Evolutionary conservation across 2,329 filamentous ascomycete genomes (phyloP).

Genomic region (Colletotrichum agaves): DNA sequence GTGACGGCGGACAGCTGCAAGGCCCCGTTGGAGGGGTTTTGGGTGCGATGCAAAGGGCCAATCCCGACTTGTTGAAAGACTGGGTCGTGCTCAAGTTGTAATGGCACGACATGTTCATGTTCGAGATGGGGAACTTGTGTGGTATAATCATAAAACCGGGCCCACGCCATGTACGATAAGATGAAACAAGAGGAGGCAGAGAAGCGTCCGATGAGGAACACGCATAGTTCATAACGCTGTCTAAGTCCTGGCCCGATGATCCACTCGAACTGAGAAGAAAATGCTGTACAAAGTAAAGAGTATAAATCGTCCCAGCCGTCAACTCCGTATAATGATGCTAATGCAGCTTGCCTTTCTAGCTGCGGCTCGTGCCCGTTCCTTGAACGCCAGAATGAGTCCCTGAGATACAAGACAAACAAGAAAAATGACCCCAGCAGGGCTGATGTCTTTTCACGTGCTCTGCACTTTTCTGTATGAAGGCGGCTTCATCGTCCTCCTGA

Average conservation of each 20-base stretch:
- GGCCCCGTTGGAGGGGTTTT: slow-evolving; percentile 78
- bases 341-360: slow-evolving; percentile 22
- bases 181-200: not conserved
- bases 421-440: slow-evolving; percentile 3
- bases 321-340: slow-evolving; percentile 35
- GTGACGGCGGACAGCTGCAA: slow-evolving; percentile 76
- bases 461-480: slow-evolving; percentile 96
- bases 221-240: slow-evolving; percentile 38
- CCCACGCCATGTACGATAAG: no score
- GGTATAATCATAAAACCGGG: not conserved
- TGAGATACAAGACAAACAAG: slow-evolving; percentile 7
- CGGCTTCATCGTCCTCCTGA: slow-evolving; percentile 86
- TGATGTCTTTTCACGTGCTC: slow-evolving; percentile 60
- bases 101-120: not conserved
- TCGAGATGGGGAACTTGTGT: not conserved
- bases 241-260: slow-evolving; percentile 24
- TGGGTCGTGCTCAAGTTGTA: slow-evolving; percentile 67
- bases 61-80: slow-evolving; percentile 48
- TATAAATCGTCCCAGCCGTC: not conserved
- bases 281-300: slow-evolving; percentile 27
- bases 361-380: not conserved
- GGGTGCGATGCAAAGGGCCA: slow-evolving; percentile 64
- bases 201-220: slow-evolving; percentile 13
- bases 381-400: slow-evolving; percentile 13
- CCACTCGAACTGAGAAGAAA: slow-evolving; percentile 27